phyloP scores from a whole-genome alignment of 306 rosid species.

The Malus asiatica region DNA sequence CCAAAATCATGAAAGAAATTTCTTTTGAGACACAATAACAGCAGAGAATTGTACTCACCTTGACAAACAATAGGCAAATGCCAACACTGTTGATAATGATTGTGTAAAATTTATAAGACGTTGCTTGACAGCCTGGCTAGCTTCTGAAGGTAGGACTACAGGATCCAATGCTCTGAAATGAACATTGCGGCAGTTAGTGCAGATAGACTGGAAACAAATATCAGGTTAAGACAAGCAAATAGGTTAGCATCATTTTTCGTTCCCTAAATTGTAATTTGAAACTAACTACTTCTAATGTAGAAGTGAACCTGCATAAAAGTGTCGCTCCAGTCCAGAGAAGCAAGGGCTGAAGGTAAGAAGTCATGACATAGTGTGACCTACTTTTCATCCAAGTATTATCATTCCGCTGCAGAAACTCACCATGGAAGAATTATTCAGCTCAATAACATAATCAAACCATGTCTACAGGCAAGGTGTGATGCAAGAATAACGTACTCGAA shows the following conservation, averaged over 20 bases:
- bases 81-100: constrained; percentile 82
- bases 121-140: constrained; percentile 82
- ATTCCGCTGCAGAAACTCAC: constrained; percentile 43
- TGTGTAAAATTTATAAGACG: constrained; percentile 69
- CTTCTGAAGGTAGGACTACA: constrained; percentile 60
- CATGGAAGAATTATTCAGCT: constrained; percentile 17
- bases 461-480: constrained; percentile 9
- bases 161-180: constrained; percentile 87
- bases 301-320: constrained; percentile 74
- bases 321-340: constrained; percentile 82
- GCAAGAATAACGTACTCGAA: constrained; percentile 48
- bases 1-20: background rate
- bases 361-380: constrained; percentile 44
- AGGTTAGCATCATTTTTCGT: background rate
- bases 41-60: constrained; percentile 39
- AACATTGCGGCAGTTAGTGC: constrained; percentile 19
- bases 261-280: background rate
- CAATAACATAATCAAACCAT: constrained; percentile 4
- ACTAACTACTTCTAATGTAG: constrained; percentile 2
- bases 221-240: background rate
- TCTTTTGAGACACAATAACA: background rate
- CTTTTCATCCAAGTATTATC: constrained; percentile 89
- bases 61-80: constrained; percentile 80
- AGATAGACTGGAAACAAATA: background rate
- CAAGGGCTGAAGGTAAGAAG: constrained; percentile 79